Evolutionary conservation across 148 eudicot genomes (phyloP), one percentile per base, ranked within the genome.

Genomic region (Rhododendron mucronatum): DNA sequence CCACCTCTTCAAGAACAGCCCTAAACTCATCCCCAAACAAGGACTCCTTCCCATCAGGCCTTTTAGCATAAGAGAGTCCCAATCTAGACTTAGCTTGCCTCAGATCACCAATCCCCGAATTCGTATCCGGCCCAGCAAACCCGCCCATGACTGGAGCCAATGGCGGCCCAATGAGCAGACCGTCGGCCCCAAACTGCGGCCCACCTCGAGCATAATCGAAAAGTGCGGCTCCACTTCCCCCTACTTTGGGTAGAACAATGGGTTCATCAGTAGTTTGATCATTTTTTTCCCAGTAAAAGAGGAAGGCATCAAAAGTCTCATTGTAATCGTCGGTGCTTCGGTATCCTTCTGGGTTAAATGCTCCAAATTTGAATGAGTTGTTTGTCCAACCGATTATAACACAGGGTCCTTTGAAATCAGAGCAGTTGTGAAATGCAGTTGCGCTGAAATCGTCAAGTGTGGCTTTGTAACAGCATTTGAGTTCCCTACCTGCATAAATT

Each of bases 371-470:
- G 87, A 95, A 87, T 77, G 95, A 87, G 76, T 86, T 90, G 86
- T 87, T 88, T 84, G 97, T 97, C 93, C 92, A 93, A 83, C 95
- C 98, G 50, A 97, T 90, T 21, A 97, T 93, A 0, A 97, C 96
- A 89, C 99, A 97, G 13, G 98, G 98, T 23, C 99, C 99, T 83
- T 97, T 94, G 91, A 97, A 97, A 81, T 97, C 99, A 78, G 95
- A 92, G 75, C 84, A 92, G 35, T 89, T 90, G 89, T 97, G 99
- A 90, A 97, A 97, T 2, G 91, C 91, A 0, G 93, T 91, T 79
- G 99, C 98, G 83, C 95, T 93, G 61, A 95, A 97, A 81, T 98
- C 98, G 82, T 95, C 98, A 44, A 87, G 85, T 67, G 93, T 91
- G 88, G 98, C 99, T 87, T 89, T 97, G 87, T 97, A 97, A 88